Evolutionary conservation across 2,329 filamentous ascomycete species (phyloP).

Genomic region (Hypoxylon sp.): DNA sequence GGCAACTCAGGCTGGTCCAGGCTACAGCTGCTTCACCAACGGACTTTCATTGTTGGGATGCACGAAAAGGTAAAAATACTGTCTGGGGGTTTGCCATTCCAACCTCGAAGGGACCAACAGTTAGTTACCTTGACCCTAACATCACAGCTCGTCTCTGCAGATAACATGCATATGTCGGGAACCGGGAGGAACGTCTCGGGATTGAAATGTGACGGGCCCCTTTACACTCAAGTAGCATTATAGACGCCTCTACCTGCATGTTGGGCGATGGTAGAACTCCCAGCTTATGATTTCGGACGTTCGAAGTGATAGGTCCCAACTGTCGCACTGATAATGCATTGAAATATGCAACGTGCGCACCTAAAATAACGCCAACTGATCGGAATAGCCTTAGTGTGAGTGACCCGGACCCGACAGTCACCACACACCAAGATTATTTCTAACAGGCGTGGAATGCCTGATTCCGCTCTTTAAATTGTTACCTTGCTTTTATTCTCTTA

Average conservation of each 20-base stretch:
- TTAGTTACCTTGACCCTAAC: neutral
- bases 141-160: neutral
- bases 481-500: too few species aligned
- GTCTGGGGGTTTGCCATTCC: neutral
- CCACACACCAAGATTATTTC: neutral
- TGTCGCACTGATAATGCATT: neutral
- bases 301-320: neutral
- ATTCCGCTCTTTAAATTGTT: too few species aligned
- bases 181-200: neutral
- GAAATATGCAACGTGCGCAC: neutral
- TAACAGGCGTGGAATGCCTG: too few species aligned
- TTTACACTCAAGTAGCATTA: neutral
- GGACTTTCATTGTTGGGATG: neutral
- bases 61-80: neutral
- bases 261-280: neutral
- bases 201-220: neutral
- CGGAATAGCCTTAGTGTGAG: neutral
- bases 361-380: neutral
- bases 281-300: neutral
- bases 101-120: neutral
- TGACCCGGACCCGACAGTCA: neutral
- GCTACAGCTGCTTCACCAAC: neutral
- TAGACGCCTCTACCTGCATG: neutral
- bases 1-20: too few species aligned
- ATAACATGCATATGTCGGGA: slow-evolving; percentile 4